Percentiles rank a stretch among this genome's conserved stretches.
phyloP scores from a whole-genome alignment of 2,329 filamentous ascomycete genomes.

The Hawksworthiomyces lignivorus region DNA sequence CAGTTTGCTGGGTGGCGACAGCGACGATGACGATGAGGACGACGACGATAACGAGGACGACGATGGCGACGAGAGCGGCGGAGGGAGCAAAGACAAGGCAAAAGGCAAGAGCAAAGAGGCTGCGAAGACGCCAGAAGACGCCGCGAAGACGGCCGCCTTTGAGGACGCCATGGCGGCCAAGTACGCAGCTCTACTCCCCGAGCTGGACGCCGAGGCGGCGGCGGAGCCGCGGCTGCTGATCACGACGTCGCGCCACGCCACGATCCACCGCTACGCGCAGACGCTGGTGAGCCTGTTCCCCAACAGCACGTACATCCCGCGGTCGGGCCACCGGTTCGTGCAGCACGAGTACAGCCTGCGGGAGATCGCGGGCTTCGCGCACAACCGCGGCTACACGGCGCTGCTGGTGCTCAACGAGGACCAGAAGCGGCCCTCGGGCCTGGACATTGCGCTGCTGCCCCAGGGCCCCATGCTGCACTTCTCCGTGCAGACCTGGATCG shows the following conservation, averaged over 20 bases:
- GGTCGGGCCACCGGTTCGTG: conserved; percentile 68
- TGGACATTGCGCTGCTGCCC: conserved; percentile 80
- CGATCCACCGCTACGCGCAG: conserved; percentile 74
- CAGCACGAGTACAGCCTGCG: conserved; percentile 85
- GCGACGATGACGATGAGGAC: conserved; percentile 30
- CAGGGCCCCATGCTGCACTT: conserved; percentile 89
- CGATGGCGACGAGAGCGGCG: conserved; percentile 31
- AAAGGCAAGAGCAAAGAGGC: conserved; percentile 27
- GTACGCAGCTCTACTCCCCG: conserved; percentile 55
- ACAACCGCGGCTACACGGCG: conserved; percentile 74
- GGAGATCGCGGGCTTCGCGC: conserved; percentile 81
- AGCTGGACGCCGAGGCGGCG: conserved; percentile 46
- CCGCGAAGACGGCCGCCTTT: conserved; percentile 56
- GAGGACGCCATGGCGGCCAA: conserved; percentile 53
- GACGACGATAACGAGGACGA: conserved; percentile 29
- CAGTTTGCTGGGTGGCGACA: conserved; percentile 34
- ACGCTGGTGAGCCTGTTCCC: conserved; percentile 78
- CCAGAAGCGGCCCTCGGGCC: conserved; percentile 70
- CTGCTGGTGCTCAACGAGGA: conserved; percentile 85
- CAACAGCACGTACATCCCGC: conserved; percentile 77
- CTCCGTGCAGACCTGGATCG: conserved; percentile 80
- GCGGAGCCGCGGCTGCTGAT: conserved; percentile 55
- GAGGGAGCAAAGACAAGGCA: conserved; percentile 37
- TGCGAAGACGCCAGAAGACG: conserved; percentile 37
- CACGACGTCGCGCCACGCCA: conserved; percentile 84